These are phyloP conservation scores for Ligustrum vulgare DNA, from an alignment of 257 asterid species.

Conservation along the genomic window DNA sequence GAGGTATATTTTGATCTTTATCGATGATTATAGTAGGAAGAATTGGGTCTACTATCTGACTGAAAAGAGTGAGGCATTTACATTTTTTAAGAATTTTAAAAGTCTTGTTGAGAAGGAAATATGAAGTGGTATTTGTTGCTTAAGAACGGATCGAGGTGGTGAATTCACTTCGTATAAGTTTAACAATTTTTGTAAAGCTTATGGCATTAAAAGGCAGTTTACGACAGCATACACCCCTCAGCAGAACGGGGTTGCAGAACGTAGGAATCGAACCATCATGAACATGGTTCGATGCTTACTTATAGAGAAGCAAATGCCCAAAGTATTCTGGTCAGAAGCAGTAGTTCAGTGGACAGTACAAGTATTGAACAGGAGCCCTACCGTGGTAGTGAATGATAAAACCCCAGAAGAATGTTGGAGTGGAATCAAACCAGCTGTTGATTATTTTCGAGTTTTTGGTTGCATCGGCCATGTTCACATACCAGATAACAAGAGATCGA, in stretches of 20 bases:
- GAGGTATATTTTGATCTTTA: too few species aligned
- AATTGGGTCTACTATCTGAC: too few species aligned
- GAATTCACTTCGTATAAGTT: background rate
- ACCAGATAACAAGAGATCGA: background rate
- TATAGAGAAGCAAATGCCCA: background rate
- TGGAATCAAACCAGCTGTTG: background rate
- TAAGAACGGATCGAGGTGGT: background rate
- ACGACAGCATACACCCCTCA: background rate
- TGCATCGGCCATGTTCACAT: background rate
- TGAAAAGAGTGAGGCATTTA: background rate
- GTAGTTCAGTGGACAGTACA: background rate
- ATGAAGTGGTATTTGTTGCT: background rate
- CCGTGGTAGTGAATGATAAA: background rate
- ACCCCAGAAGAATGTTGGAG: background rate
- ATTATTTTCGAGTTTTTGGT: background rate
- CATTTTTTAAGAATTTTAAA: too few species aligned
- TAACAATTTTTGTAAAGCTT: too few species aligned
- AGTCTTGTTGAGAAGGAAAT: background rate
- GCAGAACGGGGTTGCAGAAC: background rate
- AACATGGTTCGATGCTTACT: background rate
- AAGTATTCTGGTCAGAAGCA: background rate
- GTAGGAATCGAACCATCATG: background rate
- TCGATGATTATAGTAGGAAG: too few species aligned
- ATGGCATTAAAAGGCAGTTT: background rate
- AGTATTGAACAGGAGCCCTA: background rate